Evolutionary conservation across 768 basidiomycete genomes (phyloP).

Genomic region (Mrakia frigida): DNA sequence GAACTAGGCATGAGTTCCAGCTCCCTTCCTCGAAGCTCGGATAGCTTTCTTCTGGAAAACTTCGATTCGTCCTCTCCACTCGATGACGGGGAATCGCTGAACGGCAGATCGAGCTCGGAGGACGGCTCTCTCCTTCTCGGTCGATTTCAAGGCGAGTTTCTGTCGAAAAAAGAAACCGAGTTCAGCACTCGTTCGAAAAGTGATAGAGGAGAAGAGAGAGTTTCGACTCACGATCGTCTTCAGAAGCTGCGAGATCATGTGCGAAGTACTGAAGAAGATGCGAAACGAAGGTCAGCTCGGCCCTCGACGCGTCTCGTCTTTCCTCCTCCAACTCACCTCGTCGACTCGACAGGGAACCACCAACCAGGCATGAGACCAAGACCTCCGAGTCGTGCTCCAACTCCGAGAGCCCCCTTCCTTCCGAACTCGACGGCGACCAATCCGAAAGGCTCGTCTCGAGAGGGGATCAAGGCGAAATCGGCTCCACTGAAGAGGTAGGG

Average conservation of each 20-base stretch:
- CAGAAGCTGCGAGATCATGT: constrained; percentile 88
- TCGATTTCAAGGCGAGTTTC: constrained; percentile 84
- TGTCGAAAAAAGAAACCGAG: background rate
- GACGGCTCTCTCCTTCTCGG: constrained; percentile 83
- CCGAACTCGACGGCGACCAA: constrained; percentile 95
- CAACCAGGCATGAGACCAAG: constrained; percentile 96
- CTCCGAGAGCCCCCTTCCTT: constrained; percentile 91
- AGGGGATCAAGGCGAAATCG: constrained; percentile 91
- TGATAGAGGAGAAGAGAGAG: background rate
- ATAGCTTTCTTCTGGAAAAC: constrained; percentile 89
- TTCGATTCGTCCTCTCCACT: constrained; percentile 89
- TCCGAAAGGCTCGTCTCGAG: constrained; percentile 94
- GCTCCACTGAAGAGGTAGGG: constrained; percentile 92
- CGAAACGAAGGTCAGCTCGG: background rate
- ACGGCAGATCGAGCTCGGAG: constrained; percentile 88
- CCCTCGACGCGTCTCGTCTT: background rate
- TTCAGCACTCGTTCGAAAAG: background rate
- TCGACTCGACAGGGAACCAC: constrained; percentile 98
- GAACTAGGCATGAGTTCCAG: constrained; percentile 26
- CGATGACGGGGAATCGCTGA: constrained; percentile 93
- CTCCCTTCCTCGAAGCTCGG: constrained; percentile 35
- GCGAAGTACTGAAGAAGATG: constrained; percentile 50
- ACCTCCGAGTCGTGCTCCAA: constrained; percentile 91
- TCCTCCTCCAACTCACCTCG: background rate
- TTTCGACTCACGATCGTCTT: constrained; percentile 61